Base-by-base conservation (phyloP, 2,329 filamentous ascomycete genomes). In the Phyllosticta paracitricarpa region DNA sequence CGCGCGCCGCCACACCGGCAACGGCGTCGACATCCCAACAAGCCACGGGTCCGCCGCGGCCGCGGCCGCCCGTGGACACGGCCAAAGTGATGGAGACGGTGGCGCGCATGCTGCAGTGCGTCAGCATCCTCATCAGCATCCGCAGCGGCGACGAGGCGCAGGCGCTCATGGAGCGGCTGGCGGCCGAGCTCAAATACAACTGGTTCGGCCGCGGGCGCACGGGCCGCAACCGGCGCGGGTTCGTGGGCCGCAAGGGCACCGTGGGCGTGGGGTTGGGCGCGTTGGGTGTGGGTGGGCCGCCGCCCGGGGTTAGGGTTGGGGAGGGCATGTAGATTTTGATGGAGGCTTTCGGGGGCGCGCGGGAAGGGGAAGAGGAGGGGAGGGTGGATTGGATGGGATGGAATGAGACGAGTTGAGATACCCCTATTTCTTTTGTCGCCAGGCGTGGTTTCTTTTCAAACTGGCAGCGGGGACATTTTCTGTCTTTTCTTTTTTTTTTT, bases 81-180 rank as follows among this genome's bases (percentile, higher is more conserved):
- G 88, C 90, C 71, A 85, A 94, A 70, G 85, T 97, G 59, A 96
- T 94, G 0, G 92, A 97, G 67, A 96, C 93, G 67, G 92, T 97
- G 0, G 94, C 91, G 0, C 82, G 93, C 57, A 96, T 99, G 90
- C 79, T 99, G 65, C 94, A 99, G 77, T 99, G 94, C 73, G 88
- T 97, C 74, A 93, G 88, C 71, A 91, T 99, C 7, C 79, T 99
- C 24, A 89, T 90, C 2, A 87, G 86, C 64, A 83, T 96, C 12
- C 87, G 84, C 69, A 84, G 81, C 0, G 83, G 83, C 9, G 90
- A 95, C 65, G 85, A 88, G 48, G 82, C 84, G 1, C 89, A 93
- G 70, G 82, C 82, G 61, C 90, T 88, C 74, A 88, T 97, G 69
- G 88, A 93, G 64, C 84, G 92, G 69, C 78, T 99, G 64, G 91